Evolutionary conservation across 129 eudicot species (phyloP).

Genomic region (Chrysanthemum seticuspe): DNA sequence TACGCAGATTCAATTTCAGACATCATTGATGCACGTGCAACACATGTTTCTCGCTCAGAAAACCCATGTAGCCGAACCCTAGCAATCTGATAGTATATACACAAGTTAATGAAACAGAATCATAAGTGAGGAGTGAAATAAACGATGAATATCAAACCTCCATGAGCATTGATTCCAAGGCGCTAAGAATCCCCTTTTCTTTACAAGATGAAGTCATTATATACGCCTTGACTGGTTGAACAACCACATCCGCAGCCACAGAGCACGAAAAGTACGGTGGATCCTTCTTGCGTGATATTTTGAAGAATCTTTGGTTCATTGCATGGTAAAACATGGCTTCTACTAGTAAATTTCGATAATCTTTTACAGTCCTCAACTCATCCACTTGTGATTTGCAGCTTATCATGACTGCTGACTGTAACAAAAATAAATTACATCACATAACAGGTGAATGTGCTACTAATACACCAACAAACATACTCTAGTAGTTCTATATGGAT

Average conservation of each 20-base stretch:
- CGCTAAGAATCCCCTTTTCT: slow-evolving; percentile 73
- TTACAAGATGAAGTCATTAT: slow-evolving; percentile 88
- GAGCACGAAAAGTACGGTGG: slow-evolving; percentile 91
- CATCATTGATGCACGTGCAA: slow-evolving; percentile 72
- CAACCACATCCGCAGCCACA: slow-evolving; percentile 74
- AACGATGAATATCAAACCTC: slow-evolving; percentile 55
- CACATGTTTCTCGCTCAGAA: slow-evolving; percentile 77
- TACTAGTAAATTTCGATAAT: slow-evolving; percentile 75
- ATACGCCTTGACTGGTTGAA: slow-evolving; percentile 70
- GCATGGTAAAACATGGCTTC: slow-evolving; percentile 89
- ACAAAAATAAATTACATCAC: slow-evolving; percentile 22
- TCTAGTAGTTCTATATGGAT: slow-evolving; percentile 19
- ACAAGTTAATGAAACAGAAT: slow-evolving; percentile 25
- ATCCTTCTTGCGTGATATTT: slow-evolving; percentile 81
- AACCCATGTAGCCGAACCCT: slow-evolving; percentile 84
- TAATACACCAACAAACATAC: slow-evolving; percentile 15
- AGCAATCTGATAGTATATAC: slow-evolving; percentile 59
- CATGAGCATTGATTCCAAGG: slow-evolving; percentile 77
- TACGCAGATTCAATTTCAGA: slow-evolving; percentile 95
- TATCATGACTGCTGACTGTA: slow-evolving; percentile 88
- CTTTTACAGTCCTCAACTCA: slow-evolving; percentile 74
- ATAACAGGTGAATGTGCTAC: neutral
- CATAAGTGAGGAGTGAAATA: neutral
- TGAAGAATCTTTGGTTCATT: slow-evolving; percentile 81
- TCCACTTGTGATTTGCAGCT: slow-evolving; percentile 78